Conservation (phyloP, 73 alveolate species). For the Uronychia setigera region DNA sequence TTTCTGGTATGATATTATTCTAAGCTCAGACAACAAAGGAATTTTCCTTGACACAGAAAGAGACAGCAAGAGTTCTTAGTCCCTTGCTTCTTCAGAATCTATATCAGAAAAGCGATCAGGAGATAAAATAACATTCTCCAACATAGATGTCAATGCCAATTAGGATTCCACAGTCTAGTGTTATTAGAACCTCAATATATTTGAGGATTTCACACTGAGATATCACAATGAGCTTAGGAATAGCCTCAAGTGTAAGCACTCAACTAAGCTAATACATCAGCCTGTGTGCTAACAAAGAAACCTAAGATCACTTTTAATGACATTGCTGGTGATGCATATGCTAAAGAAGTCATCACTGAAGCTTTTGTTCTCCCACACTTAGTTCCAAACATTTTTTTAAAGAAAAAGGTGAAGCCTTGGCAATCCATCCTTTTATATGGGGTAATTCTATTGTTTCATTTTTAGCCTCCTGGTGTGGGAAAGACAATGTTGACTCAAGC, state of each 20-base stretch:
- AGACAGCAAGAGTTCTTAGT: neutral
- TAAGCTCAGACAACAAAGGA: neutral
- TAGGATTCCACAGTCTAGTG: neutral
- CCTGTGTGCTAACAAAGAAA: constrained; percentile 44
- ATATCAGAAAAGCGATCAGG: neutral
- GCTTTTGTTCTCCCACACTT: constrained; percentile 37
- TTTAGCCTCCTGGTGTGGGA: constrained; percentile 75
- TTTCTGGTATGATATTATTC: neutral
- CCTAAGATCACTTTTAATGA: constrained; percentile 52
- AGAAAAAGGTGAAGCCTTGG: constrained; percentile 59
- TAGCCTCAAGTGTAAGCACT: constrained; percentile 17
- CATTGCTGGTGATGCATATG: constrained; percentile 69
- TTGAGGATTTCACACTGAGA: constrained; percentile 31
- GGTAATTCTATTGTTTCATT: constrained; percentile 9
- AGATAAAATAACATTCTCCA: neutral
- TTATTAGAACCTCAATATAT: constrained; percentile 12
- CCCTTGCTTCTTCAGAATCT: neutral
- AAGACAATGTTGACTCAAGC: constrained; percentile 67
- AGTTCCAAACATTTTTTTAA: constrained; percentile 39
- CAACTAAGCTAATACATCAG: neutral
- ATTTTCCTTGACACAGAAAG: neutral
- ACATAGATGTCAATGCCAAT: neutral
- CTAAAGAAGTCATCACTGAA: constrained; percentile 56
- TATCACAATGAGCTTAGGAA: constrained; percentile 20
- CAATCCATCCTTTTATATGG: constrained; percentile 46